A percentile compares a stretch with the other conserved stretches of the same genome.
These are phyloP conservation scores for Sclerotinia subarctica DNA, from an alignment of 2,329 filamentous ascomycete genomes.

Conservation along the genomic window DNA sequence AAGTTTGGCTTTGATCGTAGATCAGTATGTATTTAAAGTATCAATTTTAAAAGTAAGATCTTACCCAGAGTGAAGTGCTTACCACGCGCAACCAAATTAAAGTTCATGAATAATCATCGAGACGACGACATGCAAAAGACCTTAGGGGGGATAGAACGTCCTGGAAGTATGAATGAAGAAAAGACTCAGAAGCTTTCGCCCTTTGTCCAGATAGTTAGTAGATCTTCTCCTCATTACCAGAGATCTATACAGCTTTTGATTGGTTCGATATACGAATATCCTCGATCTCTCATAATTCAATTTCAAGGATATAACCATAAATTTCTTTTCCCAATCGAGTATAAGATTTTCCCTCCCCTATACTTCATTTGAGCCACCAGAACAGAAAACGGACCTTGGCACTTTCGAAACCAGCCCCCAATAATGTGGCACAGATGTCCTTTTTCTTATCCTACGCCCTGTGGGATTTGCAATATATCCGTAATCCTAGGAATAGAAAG, in stretches of 20 bases:
- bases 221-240: background rate
- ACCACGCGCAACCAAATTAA: background rate
- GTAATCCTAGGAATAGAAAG: background rate
- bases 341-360: background rate
- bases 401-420: conserved; percentile 13
- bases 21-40: background rate
- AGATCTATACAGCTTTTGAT: background rate
- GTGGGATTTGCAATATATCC: background rate
- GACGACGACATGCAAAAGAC: background rate
- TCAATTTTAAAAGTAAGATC: background rate
- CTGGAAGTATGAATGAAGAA: conserved; percentile 9
- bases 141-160: conserved; percentile 5
- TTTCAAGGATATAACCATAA: background rate
- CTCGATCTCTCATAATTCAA: background rate
- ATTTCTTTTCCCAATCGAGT: background rate
- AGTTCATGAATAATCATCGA: background rate
- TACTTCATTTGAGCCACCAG: background rate
- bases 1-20: background rate
- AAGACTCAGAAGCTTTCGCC: background rate
- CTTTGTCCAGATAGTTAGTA: background rate
- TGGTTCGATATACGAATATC: conserved; percentile 10
- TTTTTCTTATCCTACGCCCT: background rate
- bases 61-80: background rate
- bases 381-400: background rate
- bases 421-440: background rate